Base-by-base conservation (phyloP, 2,329 filamentous ascomycete genomes). In the Didymella arachidicola region DNA sequence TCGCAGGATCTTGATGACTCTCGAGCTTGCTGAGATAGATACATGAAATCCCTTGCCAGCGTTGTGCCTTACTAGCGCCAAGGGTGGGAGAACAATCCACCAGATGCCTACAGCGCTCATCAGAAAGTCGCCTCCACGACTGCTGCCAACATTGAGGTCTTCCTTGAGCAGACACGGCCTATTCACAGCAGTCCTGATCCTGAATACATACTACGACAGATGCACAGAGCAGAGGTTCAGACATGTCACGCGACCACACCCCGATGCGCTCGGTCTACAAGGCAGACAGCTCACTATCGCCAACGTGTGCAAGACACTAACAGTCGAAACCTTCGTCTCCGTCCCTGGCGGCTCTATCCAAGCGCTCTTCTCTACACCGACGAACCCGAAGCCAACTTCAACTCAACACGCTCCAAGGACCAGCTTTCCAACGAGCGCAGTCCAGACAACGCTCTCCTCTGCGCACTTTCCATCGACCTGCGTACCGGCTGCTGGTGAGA, bases 401-500 rank as follows among this genome's bases (percentile, higher is more conserved):
- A 25, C 16, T n/a, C 42, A 4, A 29, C 52, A 14, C 68, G 66
- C 42, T 58, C 66, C 34, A 72, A 68, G 70, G 61, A 61, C 8
- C 63, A 67, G 26, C 61, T 66, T 0, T 56, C 65, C 4, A 53
- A 46, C 2, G 68, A 63, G 53, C 68, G 50, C 30, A 65, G 68
- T 7, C 25, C 49, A 11, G 64, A 75, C 29, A 77, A 77, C 32
- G 60, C 54, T 19, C 34, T 82, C 4, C 68, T 77, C 11, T 70
- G 71, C n/a, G 81, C 79, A 0, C 73, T 68, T 2, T 75, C 70
- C 16, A 79, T 84, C 27, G 81, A 83, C 59, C 63, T 83, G 2
- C 74, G 80, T 2, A 77, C 82, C 6, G 81, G 81, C 4, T 73
- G 68, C 39, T 64, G 70, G 7, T 76, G 82, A 39, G 81, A 83